Base-by-base conservation (phyloP, 2,329 filamentous ascomycete species). In the Teratosphaeriaceae sp. region DNA sequence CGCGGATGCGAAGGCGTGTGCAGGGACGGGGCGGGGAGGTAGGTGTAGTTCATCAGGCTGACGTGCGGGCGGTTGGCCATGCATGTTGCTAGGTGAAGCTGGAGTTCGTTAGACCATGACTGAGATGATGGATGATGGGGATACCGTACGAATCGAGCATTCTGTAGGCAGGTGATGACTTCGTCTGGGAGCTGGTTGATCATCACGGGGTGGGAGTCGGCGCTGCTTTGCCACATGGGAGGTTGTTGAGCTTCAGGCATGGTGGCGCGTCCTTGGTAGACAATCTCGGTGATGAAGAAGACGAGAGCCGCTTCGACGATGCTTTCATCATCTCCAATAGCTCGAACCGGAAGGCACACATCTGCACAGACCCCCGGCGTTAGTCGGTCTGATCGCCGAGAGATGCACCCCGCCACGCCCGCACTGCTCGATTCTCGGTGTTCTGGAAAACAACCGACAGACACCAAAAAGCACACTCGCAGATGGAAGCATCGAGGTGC, bases 11-110 rank as follows among this genome's bases (percentile, higher is more conserved):
- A 19, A 31, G 27, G 21, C 36, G 41, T 22, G 31, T 26, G 33
- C 38, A 34, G 26, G 29, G 58, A 51, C 43, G 58, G 54, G 18
- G 53, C 51, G 29, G 88, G 84, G 18, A 98, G 84, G 69, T 96
- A 97, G 60, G 92, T 97, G 72, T 97, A 97, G 73, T 94, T 96
- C 92, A 98, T 98, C 52, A 98, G 80, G 27, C 88, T 94, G 53
- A 97, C 87, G 64, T 97, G 88, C 8, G 92, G 92, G 50, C 81
- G 74, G 59, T 92, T 84, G 54, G 84, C 75, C 55, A 80, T 80
- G 65, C 85, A 94, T 44, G 92, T 98, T 56, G 92, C 89, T 41
- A 98, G 84, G 67, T 98, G 92, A 54, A 98, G 87, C 88, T 95
- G 47, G 36, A 12, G n/a, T 31, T 29, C 31, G 40, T 19, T 27